Base-by-base conservation (phyloP, 75 land plant species). In the Selaginella tamariscina region DNA sequence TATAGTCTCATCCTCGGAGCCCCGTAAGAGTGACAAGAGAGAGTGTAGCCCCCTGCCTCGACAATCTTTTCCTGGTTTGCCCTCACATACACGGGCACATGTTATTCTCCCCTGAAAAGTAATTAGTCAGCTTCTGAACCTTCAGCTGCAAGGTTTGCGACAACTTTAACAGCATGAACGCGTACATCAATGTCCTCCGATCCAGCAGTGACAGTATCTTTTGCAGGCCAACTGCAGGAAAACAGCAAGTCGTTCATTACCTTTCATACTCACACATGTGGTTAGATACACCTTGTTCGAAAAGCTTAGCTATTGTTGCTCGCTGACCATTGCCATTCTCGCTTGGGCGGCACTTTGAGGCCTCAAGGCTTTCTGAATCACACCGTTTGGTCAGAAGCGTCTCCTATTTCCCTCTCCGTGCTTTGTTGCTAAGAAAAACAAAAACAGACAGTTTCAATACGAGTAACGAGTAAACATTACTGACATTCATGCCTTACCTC, bases 61-160 rank as follows among this genome's bases (percentile, higher is more conserved):
- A 85, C 76, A 59, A 91, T 83, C 63, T 84, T 33, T 33, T 79
- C 84, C 78, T 91, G 96, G 74, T 91, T 87, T 31, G 73, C 68
- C n/a, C n/a, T n/a, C n/a, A n/a, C n/a, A n/a, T n/a, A n/a, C n/a
- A n/a, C n/a, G n/a, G n/a, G n/a, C n/a, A n/a, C n/a, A n/a, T n/a
- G n/a, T n/a, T n/a, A n/a, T n/a, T n/a, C n/a, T n/a, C n/a, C n/a
- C n/a, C n/a, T n/a, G n/a, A n/a, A n/a, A n/a, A n/a, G n/a, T n/a
- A n/a, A n/a, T 79, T 90, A 90, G 74, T 90, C 84, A 30, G 72
- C 68, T 69, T 79, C 96, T 87, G 79, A 32, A 88, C 92, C 92
- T 83, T 88, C 92, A 54, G 92, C 92, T 55, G 92, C 92, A 49
- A 88, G 84, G 68, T 88, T 88, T 26, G 92, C 92, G 66, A 88